Evolutionary conservation across 345 rosid species (phyloP).

Genomic region (Tarenaya hassleriana): DNA sequence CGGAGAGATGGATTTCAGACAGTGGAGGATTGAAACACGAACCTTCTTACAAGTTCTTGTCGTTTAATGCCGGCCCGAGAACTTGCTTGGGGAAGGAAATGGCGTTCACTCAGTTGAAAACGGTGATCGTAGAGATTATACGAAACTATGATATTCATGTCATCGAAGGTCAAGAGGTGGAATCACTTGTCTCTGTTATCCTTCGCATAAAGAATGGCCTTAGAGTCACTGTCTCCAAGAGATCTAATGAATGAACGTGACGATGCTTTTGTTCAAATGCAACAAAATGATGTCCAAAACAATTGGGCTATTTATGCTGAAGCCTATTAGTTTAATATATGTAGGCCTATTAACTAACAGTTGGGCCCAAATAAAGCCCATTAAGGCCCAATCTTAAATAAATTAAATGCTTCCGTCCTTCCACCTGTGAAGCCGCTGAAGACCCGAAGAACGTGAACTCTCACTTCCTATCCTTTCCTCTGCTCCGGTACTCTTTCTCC

Average conservation of each 20-base stretch:
- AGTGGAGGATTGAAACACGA: constrained; percentile 23
- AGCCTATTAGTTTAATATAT: too few relatives aligned
- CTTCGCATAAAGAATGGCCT: constrained; percentile 27
- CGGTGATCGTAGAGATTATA: constrained; percentile 15
- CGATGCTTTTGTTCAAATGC: too few relatives aligned
- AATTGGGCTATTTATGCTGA: too few relatives aligned
- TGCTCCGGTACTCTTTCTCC: neutral
- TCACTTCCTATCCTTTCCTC: neutral
- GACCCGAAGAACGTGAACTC: constrained; percentile 15
- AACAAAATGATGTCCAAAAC: too few relatives aligned
- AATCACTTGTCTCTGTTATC: constrained; percentile 13
- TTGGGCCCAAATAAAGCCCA: too few relatives aligned
- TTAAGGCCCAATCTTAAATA: too few relatives aligned
- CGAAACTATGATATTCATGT: constrained; percentile 20
- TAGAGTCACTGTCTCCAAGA: constrained; percentile 17
- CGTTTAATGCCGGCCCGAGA: constrained; percentile 30
- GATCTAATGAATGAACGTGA: too few relatives aligned
- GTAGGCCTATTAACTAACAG: too few relatives aligned
- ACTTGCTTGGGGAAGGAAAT: constrained; percentile 21
- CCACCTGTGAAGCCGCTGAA: constrained; percentile 3
- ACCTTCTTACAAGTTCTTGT: constrained; percentile 26
- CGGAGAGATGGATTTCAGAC: constrained; percentile 24
- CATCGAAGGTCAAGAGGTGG: constrained; percentile 17
- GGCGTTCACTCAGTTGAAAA: constrained; percentile 25
- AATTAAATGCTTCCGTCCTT: neutral